These are phyloP conservation scores for Debaryomyces tyrocola DNA, from an alignment of 805 yeast species.

Conservation along the genomic window DNA sequence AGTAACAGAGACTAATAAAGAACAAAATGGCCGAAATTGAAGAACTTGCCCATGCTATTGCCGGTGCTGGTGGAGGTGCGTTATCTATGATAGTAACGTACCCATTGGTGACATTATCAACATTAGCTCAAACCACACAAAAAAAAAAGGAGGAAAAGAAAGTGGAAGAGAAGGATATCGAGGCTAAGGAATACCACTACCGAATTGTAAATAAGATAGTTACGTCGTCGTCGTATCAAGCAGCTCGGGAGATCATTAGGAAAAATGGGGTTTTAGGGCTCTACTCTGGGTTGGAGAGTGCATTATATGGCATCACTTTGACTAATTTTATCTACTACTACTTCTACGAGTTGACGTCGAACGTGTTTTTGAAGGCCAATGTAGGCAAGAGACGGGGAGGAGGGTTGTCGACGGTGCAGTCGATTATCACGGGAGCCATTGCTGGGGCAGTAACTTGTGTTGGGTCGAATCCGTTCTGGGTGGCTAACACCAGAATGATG, in stretches of 20 bases:
- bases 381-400: constrained; percentile 22
- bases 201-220: constrained; percentile 15
- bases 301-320: constrained; percentile 79
- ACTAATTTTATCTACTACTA: constrained; percentile 90
- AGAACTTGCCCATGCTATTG: constrained; percentile 81
- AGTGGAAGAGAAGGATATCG: constrained; percentile 6
- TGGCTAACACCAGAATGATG: constrained; percentile 87
- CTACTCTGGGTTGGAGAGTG: constrained; percentile 86
- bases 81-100: constrained; percentile 84
- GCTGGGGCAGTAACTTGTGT: constrained; percentile 86
- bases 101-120: constrained; percentile 83
- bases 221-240: constrained; percentile 20
- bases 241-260: constrained; percentile 43
- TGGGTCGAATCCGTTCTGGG: constrained; percentile 90
- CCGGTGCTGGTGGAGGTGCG: constrained; percentile 95
- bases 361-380: constrained; percentile 41
- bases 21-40: constrained; percentile 35
- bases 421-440: constrained; percentile 75
- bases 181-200: constrained; percentile 11
- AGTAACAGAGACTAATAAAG: no score
- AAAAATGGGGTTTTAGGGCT: constrained; percentile 68
- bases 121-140: constrained; percentile 77
- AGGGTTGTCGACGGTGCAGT: constrained; percentile 61
- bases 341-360: constrained; percentile 74
- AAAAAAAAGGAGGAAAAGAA: constrained; percentile 23